These are phyloP conservation scores for Rosellinia necatrix DNA, from an alignment of 2,329 filamentous ascomycete species.

Conservation along the genomic window DNA sequence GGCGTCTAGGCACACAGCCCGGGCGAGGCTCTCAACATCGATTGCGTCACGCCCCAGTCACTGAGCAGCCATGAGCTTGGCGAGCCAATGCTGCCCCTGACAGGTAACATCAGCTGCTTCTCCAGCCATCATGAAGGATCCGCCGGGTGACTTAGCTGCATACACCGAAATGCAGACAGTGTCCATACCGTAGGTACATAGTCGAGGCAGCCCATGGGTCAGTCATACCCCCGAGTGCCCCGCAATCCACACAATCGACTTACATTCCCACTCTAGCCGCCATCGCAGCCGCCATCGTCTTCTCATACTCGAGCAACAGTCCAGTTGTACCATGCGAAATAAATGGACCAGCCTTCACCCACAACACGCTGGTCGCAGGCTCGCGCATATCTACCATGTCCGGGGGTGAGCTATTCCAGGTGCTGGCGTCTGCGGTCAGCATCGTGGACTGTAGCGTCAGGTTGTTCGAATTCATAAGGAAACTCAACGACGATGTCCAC, in stretches of 20 bases:
- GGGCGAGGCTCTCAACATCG: too few species aligned
- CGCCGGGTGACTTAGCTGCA: too few species aligned
- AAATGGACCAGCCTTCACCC: not conserved
- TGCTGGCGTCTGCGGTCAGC: constrained; percentile 8
- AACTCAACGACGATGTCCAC: constrained; percentile 2
- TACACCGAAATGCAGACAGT: too few species aligned
- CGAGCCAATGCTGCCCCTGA: too few species aligned
- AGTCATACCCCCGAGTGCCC: not conserved
- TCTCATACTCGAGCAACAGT: not conserved
- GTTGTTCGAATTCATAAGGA: constrained; percentile 3
- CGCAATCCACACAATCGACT: not conserved
- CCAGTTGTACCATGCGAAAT: not conserved
- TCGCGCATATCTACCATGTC: not conserved
- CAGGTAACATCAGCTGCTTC: too few species aligned
- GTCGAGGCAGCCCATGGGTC: too few species aligned
- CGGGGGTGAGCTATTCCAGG: constrained; percentile 2
- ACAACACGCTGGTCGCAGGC: not conserved
- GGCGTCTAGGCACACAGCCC: too few species aligned
- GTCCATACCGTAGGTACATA: too few species aligned
- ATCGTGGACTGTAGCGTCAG: constrained; percentile 10
- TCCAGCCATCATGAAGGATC: too few species aligned
- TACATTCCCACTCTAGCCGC: not conserved
- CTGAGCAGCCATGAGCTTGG: too few species aligned
- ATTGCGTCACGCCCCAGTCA: too few species aligned
- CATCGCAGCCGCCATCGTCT: too few species aligned